phyloP scores from a whole-genome alignment of 1,139 yeast species.

The Scheffersomyces insectosa region DNA sequence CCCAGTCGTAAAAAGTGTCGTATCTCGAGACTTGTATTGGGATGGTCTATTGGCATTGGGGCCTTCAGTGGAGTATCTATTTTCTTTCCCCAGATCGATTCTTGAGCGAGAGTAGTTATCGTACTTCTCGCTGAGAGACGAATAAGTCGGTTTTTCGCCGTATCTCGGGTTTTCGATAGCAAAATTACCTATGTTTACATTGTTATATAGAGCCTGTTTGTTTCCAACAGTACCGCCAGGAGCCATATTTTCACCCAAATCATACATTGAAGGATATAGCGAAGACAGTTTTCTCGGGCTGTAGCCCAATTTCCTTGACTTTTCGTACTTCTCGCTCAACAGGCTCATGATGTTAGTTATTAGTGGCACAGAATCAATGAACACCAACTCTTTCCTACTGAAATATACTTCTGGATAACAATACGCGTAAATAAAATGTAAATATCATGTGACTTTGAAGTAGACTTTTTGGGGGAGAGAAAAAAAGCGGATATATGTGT shows the following conservation, averaged over 20 bases:
- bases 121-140: not conserved
- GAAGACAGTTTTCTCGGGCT: constrained; percentile 2
- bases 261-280: not conserved
- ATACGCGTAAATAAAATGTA: too few relatives aligned
- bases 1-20: not conserved
- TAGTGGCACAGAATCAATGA: too few relatives aligned
- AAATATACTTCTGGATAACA: too few relatives aligned
- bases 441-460: too few relatives aligned
- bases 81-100: not conserved
- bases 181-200: not conserved
- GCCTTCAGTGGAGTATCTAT: not conserved
- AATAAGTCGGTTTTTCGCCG: not conserved
- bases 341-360: constrained; percentile 2
- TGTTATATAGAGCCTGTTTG: not conserved
- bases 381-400: too few relatives aligned
- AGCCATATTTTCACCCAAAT: too few relatives aligned
- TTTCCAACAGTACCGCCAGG: not conserved
- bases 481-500: too few relatives aligned
- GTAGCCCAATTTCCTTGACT: constrained; percentile 4
- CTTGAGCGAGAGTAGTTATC: not conserved
- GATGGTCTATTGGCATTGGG: not conserved
- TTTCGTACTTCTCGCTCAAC: constrained; percentile 2
- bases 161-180: not conserved
- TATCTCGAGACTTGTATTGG: not conserved
- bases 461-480: too few relatives aligned